phyloP scores from a whole-genome alignment of 495 filamentous ascomycete species.

The Hypoxylon rickii region DNA sequence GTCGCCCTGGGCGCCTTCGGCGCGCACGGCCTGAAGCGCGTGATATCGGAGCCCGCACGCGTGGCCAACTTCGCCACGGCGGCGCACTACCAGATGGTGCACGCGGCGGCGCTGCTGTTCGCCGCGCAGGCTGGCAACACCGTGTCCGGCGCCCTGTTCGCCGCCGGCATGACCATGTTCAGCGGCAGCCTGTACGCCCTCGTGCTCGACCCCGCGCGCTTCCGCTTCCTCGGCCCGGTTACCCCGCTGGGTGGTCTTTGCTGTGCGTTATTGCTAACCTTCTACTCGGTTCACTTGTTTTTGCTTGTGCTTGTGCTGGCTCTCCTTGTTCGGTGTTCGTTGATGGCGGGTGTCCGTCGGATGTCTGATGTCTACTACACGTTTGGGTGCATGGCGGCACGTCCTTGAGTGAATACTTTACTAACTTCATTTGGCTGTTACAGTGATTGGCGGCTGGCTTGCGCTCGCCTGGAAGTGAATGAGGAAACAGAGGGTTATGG shows the following conservation, averaged over 20 bases:
- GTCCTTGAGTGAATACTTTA: no score
- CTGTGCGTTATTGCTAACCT: constrained; percentile 14
- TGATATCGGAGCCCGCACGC: constrained; percentile 56
- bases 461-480: constrained; percentile 29
- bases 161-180: constrained; percentile 61
- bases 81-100: constrained; percentile 66
- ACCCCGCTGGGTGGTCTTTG: constrained; percentile 65
- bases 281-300: not conserved
- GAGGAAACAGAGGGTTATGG: no score
- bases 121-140: constrained; percentile 43
- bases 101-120: constrained; percentile 61
- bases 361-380: not conserved
- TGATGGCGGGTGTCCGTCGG: not conserved
- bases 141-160: constrained; percentile 44
- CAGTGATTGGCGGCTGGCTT: constrained; percentile 38
- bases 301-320: not conserved
- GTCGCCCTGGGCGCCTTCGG: constrained; percentile 67
- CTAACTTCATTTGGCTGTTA: not conserved
- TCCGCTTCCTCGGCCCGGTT: constrained; percentile 59
- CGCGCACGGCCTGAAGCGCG: constrained; percentile 64
- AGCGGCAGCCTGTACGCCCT: constrained; percentile 64
- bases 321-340: not conserved
- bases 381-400: no score
- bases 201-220: constrained; percentile 58
- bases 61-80: constrained; percentile 61